These are phyloP conservation scores for Diplogelasinospora grovesii DNA, from an alignment of 495 filamentous ascomycete species.

Conservation along the genomic window DNA sequence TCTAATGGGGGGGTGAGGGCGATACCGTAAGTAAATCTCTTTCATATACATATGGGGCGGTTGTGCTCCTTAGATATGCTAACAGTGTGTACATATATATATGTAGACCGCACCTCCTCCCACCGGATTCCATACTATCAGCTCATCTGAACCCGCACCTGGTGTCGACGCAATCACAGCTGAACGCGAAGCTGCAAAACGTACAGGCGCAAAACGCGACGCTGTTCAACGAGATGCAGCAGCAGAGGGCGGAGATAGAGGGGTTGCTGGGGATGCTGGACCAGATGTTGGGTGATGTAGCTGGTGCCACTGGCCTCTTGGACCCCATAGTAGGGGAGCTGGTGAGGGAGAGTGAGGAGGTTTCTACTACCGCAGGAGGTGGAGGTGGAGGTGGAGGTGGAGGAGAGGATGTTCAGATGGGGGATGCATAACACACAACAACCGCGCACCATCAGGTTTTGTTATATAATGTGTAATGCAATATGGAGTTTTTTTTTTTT, in stretches of 20 bases:
- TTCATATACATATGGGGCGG: too few species aligned
- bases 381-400: constrained; percentile 35
- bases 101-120: constrained; percentile 68
- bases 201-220: constrained; percentile 58
- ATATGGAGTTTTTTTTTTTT: too few species aligned
- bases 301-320: constrained; percentile 50
- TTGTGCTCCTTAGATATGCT: too few species aligned
- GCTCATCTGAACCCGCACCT: constrained; percentile 69
- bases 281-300: constrained; percentile 60
- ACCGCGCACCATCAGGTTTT: too few species aligned
- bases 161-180: constrained; percentile 48
- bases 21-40: constrained; percentile 38
- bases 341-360: constrained; percentile 40
- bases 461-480: too few species aligned
- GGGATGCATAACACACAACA: too few species aligned
- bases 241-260: constrained; percentile 70
- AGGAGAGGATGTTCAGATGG: too few species aligned
- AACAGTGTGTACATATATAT: too few species aligned
- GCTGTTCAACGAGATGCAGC: constrained; percentile 54
- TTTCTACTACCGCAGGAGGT: constrained; percentile 39
- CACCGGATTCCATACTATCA: constrained; percentile 55
- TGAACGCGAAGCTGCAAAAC: constrained; percentile 55
- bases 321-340: constrained; percentile 40
- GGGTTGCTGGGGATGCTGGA: constrained; percentile 58
- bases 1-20: constrained; percentile 19